Evolutionary conservation across 75 land plant species (phyloP).

Genomic region (Cryptomeria japonica): DNA sequence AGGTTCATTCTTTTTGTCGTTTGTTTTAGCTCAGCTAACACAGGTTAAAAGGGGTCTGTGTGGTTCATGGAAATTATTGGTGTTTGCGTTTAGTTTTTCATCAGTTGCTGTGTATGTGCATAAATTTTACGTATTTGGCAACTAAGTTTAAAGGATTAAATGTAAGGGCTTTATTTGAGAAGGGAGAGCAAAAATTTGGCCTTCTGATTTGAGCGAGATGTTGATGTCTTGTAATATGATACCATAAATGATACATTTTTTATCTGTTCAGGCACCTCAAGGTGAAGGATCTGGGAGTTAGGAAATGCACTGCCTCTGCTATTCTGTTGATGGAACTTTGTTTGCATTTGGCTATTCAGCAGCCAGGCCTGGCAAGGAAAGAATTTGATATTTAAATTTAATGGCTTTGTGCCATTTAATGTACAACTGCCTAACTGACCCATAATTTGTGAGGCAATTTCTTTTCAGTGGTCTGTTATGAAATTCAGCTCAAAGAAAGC

Average conservation of each 20-base stretch:
- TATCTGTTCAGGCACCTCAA: not conserved
- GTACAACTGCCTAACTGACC: not conserved
- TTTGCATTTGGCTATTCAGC: not conserved
- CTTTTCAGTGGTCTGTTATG: not conserved
- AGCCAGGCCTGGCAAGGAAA: not conserved
- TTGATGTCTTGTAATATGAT: not conserved
- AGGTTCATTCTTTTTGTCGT: not conserved
- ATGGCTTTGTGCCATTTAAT: not conserved
- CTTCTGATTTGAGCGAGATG: not conserved
- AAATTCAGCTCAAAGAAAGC: constrained; percentile 11
- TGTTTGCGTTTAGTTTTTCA: not conserved
- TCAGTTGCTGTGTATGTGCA: not conserved
- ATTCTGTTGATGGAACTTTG: not conserved
- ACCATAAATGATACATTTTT: not conserved
- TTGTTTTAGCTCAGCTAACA: not conserved
- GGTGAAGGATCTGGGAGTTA: constrained; percentile 12
- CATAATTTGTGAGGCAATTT: not conserved
- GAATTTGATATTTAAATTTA: not conserved
- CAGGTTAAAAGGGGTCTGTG: not conserved
- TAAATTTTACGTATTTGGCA: not conserved
- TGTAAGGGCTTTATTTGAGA: not conserved
- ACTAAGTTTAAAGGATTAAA: not conserved
- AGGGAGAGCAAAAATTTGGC: not conserved
- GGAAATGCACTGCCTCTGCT: not conserved
- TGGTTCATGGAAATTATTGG: not conserved